Evolutionary conservation across 495 filamentous ascomycete genomes (phyloP), one percentile per base, ranked within the genome.

Genomic region (Cenococcum geophilum): DNA sequence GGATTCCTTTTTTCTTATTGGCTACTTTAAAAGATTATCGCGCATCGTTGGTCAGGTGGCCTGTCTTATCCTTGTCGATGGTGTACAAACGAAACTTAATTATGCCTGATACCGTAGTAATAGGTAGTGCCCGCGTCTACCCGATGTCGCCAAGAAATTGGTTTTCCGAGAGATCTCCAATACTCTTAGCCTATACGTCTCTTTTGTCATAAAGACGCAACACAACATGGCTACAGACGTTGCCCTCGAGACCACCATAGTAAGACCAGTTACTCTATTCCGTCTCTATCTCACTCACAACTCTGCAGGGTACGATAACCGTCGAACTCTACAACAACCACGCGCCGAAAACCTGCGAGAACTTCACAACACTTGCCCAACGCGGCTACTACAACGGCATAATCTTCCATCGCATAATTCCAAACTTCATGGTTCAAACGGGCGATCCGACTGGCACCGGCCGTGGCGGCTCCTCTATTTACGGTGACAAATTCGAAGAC

Each of bases 401-500:
- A 60, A 74, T 90, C 72, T 92, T 98, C 83, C 93, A 98, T 79
- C 91, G 93, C 67, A 85, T 98, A 57, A 97, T 97, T 71, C 83
- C 89, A 34, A 85, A 89, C 75, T 98, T 98, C 79, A 97, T 97
- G 93, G 83, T 95, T 60, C 93, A 98, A 77, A 89, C 87, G 54
- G 93, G 93, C 45, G 93, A 98, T 76, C 93, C 93, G 6, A 97
- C 93, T 2, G 93, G 93, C 57, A 98, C 93, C 0, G 93, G 93
- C 12, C 86, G 92, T 53, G 93, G 93, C 71, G 93, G 93, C 12
- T 79, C 78, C 59, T 90, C 86, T 21, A 96, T 97, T 78, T 97
- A 91, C 72, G 93, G 93, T 65, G 90, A 91, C 25, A 92, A 89
- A 72, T 98, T 97, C 74, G 92, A 88, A 60, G 93, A 98, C 75